Base-by-base conservation (phyloP, 495 filamentous ascomycete species). In the Pyronema omphalodes region DNA sequence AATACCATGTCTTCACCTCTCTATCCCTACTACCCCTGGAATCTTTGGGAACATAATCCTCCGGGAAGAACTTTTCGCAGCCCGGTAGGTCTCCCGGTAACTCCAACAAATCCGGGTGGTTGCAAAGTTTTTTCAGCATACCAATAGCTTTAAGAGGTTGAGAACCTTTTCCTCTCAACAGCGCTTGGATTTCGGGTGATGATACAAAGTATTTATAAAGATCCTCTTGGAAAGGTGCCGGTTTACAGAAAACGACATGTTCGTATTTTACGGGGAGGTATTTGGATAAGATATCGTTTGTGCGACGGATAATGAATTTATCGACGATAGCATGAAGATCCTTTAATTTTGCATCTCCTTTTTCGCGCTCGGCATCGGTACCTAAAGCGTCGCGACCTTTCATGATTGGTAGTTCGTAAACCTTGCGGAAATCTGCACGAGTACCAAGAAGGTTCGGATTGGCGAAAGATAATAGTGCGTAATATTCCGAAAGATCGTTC, bases 221-320 rank as follows among this genome's bases (percentile, higher is more conserved):
- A 56, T 81, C 84, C 44, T 88, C 71, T 66, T 99, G 91, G 70
- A 99, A 96, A 0, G 83, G 81, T 18, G 88, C 82, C 35, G 94
- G 75, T 61, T 93, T 93, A 74, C 91, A 99, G 71, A 99, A 99
- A n/a, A 99, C 93, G 33, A 99, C 91, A 68, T 99, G 91, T 63
- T 99, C 91, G 69, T 99, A 99, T 70, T 99, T 99, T 69, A 96
- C 79, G 2, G 91, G 93, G 46, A 99, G 75, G 68, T 99, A 99
- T 66, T 99, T 96, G 39, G 89, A 94, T 15, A 99, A 71, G 52
- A 99, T 89, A 64, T 99, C 91, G 73, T 99, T 99, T 0, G 89
- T 96, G 29, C 91, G 80, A 43, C 91, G 84, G 64, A 99, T 99
- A 67, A 99, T 95, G 72, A 96, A 99, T 61, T 93, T 94, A 71